Evolutionary conservation across 441 rosid genomes (phyloP), one percentile per base, ranked within the genome.

Genomic region (Hura crepitans): DNA sequence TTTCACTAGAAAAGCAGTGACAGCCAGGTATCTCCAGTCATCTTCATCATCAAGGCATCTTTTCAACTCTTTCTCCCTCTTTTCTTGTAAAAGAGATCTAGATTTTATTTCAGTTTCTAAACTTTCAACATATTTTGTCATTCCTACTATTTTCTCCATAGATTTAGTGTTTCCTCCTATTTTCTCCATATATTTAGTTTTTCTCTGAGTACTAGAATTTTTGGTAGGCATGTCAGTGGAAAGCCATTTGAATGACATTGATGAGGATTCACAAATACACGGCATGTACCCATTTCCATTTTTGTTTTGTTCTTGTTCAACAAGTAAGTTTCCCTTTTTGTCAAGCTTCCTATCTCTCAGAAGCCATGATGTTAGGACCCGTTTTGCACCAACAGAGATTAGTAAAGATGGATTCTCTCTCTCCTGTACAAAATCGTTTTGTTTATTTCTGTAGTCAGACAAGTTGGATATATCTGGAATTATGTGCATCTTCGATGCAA

Each of bases 21-120:
- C 91, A 25, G 97, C 95, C 65, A 95, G 81, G 83, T 90, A 89
- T 89, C 99, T 89, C 96, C 96, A 90, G 77, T 92, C 99, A 81
- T 92, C 97, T 80, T 90, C 97, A 76, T 64, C 86, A 65, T 69
- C 77, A 75, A 28, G 71, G 67, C 45, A 70, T 66, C n/a, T 31
- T 79, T 78, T 73, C 56, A 76, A 65, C 3, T 76, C 72, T 18
- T 55, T 33, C 55, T 60, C 80, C 55, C 43, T 59, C 46, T 75
- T 80, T 66, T 75, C 82, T 5, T 47, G 62, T 30, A 73, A 15
- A 69, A 30, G 43, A 43, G 82, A 64, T 66, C 65, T 69, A 59
- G 72, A 67, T 37, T 74, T 77, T 65, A 65, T 72, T 74, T 79
- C 58, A 65, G 27, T 53, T 53, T 70, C 70, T 59, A 69, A 42